phyloP scores from a whole-genome alignment of 1,284 basidiomycete genomes.

The Cutaneotrichosporon sp. region DNA sequence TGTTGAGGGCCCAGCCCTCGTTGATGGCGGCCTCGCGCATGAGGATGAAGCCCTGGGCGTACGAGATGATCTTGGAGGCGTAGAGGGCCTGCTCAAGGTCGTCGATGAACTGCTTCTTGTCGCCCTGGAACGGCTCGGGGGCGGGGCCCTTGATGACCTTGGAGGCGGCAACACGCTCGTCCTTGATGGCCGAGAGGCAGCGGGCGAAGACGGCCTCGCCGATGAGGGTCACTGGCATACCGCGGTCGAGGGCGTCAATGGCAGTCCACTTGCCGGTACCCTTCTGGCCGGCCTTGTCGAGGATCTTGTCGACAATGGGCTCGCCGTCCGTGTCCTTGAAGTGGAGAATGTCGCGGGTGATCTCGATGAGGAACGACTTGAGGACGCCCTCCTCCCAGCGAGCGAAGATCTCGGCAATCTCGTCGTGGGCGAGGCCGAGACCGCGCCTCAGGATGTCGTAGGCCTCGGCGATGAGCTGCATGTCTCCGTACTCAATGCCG shows the following conservation, averaged over 20 bases:
- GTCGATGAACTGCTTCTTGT: conserved; percentile 97
- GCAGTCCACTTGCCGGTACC: conserved; percentile 99
- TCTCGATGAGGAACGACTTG: conserved; percentile 99
- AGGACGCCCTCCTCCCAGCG: conserved; percentile 99
- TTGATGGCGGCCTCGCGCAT: conserved; percentile 98
- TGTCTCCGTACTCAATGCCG: conserved; percentile 99
- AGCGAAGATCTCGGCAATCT: conserved; percentile 85
- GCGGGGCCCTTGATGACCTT: conserved; percentile 87
- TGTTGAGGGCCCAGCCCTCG: conserved; percentile 66
- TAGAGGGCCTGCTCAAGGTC: conserved; percentile 98
- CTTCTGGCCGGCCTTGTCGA: conserved; percentile 97
- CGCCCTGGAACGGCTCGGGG: conserved; percentile 90
- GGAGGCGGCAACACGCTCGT: conserved; percentile 92
- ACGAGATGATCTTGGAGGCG: conserved; percentile 98
- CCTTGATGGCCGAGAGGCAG: conserved; percentile 95
- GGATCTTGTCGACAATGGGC: conserved; percentile 89
- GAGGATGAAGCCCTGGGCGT: conserved; percentile 99
- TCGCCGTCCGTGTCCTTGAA: conserved; percentile 91
- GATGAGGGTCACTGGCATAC: conserved; percentile 93
- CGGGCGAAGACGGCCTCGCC: conserved; percentile 99
- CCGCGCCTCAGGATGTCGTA: conserved; percentile 99
- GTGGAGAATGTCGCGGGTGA: conserved; percentile 91
- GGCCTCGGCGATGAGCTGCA: conserved; percentile 98
- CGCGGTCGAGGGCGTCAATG: conserved; percentile 94
- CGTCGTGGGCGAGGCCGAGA: conserved; percentile 76